Evolutionary conservation across 2,329 filamentous ascomycete species (phyloP).

Genomic region (Sporothrix dimorphospora): DNA sequence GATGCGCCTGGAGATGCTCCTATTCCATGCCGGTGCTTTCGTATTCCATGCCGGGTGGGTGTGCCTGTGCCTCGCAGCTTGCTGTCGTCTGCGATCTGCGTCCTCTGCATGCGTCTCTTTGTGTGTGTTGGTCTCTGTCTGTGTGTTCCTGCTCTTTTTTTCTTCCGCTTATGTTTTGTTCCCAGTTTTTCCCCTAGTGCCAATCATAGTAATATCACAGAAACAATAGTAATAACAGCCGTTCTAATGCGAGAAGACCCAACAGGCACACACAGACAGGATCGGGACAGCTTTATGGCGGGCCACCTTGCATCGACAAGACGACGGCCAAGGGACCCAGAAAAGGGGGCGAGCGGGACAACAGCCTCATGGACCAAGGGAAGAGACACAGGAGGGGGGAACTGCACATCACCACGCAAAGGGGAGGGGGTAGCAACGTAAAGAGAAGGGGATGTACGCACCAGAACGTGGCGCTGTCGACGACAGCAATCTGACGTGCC

Average conservation of each 20-base stretch:
- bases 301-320: constrained; percentile 9
- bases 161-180: constrained; percentile 18
- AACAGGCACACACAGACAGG: not conserved
- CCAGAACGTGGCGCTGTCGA: constrained; percentile 31
- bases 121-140: not conserved
- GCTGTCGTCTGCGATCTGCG: constrained; percentile 1
- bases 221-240: constrained; percentile 23
- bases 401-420: constrained; percentile 15
- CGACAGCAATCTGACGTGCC: constrained; percentile 31
- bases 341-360: constrained; percentile 19
- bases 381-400: not conserved
- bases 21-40: constrained; percentile 10
- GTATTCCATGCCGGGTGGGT: constrained; percentile 8
- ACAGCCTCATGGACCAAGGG: not conserved
- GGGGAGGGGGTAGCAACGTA: not conserved
- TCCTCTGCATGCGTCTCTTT: not conserved
- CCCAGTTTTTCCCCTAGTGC: constrained; percentile 20
- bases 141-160: not conserved
- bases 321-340: not conserved
- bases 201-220: constrained; percentile 24
- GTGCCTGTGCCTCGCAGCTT: not conserved
- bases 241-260: constrained; percentile 23
- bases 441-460: constrained; percentile 23
- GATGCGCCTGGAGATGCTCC: constrained; percentile 13
- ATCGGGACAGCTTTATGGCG: not conserved